Evolutionary conservation across 176 grass and related monocot genomes (phyloP).

Genomic region (Hyparrhenia diplandra): DNA sequence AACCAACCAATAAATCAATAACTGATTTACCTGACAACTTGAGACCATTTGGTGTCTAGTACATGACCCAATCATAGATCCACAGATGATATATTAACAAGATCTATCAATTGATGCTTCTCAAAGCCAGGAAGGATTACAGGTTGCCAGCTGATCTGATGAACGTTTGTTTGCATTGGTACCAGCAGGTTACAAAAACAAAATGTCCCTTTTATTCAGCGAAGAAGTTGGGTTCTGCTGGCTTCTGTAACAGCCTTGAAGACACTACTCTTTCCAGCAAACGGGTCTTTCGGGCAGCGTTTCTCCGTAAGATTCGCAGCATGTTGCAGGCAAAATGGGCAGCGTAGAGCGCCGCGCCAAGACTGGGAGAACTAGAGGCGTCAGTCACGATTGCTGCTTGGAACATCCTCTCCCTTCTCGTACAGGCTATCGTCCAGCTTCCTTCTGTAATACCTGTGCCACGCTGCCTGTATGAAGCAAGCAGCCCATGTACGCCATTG

Average conservation of each 20-base stretch:
- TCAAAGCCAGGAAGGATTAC: too few species aligned
- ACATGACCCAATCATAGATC: too few species aligned
- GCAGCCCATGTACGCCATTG: slow-evolving; percentile 89
- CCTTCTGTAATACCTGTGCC: slow-evolving; percentile 70
- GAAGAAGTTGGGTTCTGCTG: slow-evolving; percentile 76
- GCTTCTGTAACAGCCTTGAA: slow-evolving; percentile 61
- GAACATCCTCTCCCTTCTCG: slow-evolving; percentile 65
- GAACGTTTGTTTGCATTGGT: too few species aligned
- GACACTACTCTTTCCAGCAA: slow-evolving; percentile 70
- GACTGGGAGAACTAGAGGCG: slow-evolving; percentile 39
- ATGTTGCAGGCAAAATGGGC: slow-evolving; percentile 72
- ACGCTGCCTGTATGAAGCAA: slow-evolving; percentile 88
- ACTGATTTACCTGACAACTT: too few species aligned
- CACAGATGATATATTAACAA: too few species aligned
- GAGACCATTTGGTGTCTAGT: too few species aligned
- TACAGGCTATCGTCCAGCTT: slow-evolving; percentile 61
- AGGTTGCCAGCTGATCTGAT: too few species aligned
- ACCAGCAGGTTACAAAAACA: not conserved
- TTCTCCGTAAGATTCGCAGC: slow-evolving; percentile 45
- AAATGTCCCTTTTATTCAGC: slow-evolving; percentile 21
- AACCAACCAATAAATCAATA: too few species aligned
- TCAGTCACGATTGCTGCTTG: slow-evolving; percentile 53
- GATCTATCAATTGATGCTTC: too few species aligned
- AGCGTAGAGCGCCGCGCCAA: slow-evolving; percentile 66
- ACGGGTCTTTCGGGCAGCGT: slow-evolving; percentile 39